Evolutionary conservation across 1,139 yeast species (phyloP), one percentile per base, ranked within the genome.

Genomic region (Suhomyces choctaworum): DNA sequence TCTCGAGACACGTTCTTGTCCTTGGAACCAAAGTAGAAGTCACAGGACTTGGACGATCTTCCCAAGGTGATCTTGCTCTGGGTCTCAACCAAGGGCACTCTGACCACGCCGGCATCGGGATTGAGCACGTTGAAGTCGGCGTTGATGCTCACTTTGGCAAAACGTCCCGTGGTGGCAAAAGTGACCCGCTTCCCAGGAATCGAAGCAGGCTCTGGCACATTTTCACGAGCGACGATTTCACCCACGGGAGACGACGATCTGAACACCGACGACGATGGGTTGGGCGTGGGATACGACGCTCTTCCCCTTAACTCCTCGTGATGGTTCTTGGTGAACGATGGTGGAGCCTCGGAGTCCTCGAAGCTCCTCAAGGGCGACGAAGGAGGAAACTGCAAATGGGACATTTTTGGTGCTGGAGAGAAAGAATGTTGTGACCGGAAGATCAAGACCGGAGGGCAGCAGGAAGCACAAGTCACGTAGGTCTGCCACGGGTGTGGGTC

Each of bases 1-100:
- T 73, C 68, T 38, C 96, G 73, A 7, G 94, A 84, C 22, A 87
- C 76, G 29, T 72, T 70, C 52, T 78, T 79, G 54, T 83, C 75
- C 4, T 59, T 62, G 29, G 80, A 63, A 31, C 74, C 62, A 39
- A 82, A 64, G 37, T 74, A 75, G 48, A 76, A 76, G 39, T 78
- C 82, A 45, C 84, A 73, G 14, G 80, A 62, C 52, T 73, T 69
- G 12, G 87, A 77, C 4, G 88, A 80, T 43, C 94, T 69, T 6
- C 94, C 94, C 39, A 85, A 59, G 7, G 58, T 47, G 27, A 69
- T 46, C 16, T 54, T 51, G 8, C 53, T 40, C 27, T 52, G 53
- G 20, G 45, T 39, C 2, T 54, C 37, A 15, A 51, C 34, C 33
- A 69, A 58, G 1, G 71, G 73, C 14, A 71, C 56, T 31, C 70